Conservation (phyloP, 1,284 basidiomycete genomes). For the Ustilago curta region DNA sequence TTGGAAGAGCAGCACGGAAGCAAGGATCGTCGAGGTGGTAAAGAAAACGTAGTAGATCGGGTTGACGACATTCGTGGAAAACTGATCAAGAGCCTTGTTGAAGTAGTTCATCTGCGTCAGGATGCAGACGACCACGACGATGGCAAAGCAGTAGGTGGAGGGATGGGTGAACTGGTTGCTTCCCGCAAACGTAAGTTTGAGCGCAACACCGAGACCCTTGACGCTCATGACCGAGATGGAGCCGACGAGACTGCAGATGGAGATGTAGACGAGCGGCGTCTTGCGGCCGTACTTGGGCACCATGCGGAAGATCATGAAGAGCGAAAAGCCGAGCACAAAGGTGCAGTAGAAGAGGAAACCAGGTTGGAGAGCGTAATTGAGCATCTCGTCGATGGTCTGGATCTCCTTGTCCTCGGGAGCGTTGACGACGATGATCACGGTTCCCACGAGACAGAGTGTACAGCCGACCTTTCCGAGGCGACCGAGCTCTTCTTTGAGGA, state of each 20-base stretch:
- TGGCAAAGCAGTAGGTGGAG: constrained; percentile 92
- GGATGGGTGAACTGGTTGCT: constrained; percentile 96
- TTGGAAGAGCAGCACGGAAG: constrained; percentile 94
- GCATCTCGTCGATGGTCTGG: constrained; percentile 92
- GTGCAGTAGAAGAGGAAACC: constrained; percentile 83
- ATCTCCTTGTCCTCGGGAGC: constrained; percentile 96
- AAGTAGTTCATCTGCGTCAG: constrained; percentile 98
- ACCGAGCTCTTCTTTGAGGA: constrained; percentile 92
- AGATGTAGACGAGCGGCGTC: constrained; percentile 91
- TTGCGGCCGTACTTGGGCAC: constrained; percentile 88
- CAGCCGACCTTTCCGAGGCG: constrained; percentile 93
- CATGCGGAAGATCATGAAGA: constrained; percentile 84
- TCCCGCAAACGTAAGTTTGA: constrained; percentile 92
- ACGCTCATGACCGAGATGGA: constrained; percentile 88
- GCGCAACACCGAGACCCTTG: constrained; percentile 94
- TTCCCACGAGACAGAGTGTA: constrained; percentile 87
- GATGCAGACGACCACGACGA: constrained; percentile 87
- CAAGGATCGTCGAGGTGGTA: constrained; percentile 93
- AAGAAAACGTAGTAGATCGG: constrained; percentile 99
- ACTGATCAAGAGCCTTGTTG: constrained; percentile 97
- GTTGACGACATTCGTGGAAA: constrained; percentile 98
- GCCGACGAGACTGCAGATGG: constrained; percentile 90
- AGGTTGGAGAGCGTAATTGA: constrained; percentile 87
- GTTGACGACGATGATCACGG: constrained; percentile 93
- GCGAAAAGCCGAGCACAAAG: constrained; percentile 81